Base-by-base conservation (phyloP, 176 grass and related monocot species). In the Musa beccarii region DNA sequence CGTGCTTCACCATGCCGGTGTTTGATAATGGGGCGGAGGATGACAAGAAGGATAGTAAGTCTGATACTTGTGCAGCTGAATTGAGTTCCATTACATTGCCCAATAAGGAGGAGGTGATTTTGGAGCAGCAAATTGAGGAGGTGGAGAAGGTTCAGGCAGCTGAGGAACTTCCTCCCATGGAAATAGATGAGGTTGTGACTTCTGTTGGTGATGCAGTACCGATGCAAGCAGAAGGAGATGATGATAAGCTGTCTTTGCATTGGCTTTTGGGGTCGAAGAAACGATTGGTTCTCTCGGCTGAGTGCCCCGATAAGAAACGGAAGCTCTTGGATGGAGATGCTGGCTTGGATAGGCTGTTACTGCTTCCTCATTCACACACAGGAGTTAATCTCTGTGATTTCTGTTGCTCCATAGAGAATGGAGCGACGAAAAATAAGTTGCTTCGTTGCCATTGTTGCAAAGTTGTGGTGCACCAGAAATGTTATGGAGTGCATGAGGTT, bases 301-400 rank as follows among this genome's bases (percentile, higher is more conserved):
- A 99, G 78, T 81, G 91, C 53, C 91, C 96, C 49, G 92, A 94
- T 75, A 99, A 99, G 84, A 94, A 94, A 78, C 86, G 92, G 57
- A 99, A 99, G 76, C 91, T 94, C 49, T 70, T 99, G 65, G 91
- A 91, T 22, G 84, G 69, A 64, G 67, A 89, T 83, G 96, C 96
- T 68, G 96, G 96, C 69, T 76, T 95, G 54, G 79, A 99, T 55
- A 83, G 81, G 79, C 88, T 99, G 57, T 59, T 99, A 75, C 59
- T 85, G 28, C 91, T 99, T 76, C 96, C 96, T 15, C 74, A 68
- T 71, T 19, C 74, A 22, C 83, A 73, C 68, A 5, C 68, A 57
- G 82, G 80, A 68, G 81, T 73, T 61, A 24, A 9, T 17, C 73
- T 68, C 43, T 99, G 96, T 53, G 91, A 99, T 63, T 80, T 99